Evolutionary conservation across 192 early-diverging fungal genomes (phyloP).

Genomic region (Coemansia sp.): DNA sequence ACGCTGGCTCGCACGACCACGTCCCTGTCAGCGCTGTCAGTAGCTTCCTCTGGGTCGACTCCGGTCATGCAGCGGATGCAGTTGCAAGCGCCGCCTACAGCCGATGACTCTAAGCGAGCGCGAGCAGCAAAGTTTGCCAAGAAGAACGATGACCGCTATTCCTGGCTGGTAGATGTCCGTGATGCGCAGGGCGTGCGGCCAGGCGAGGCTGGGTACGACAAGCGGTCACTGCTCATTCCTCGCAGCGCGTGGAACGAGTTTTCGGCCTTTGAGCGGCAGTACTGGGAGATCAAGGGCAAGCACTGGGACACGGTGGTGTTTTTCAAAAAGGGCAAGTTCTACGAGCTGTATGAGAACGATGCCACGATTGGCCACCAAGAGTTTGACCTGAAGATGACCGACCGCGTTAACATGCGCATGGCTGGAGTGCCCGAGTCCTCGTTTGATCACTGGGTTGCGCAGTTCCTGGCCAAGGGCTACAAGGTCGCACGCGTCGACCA

Average conservation of each 20-base stretch:
- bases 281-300: slow-evolving; percentile 96
- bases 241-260: slow-evolving; percentile 77
- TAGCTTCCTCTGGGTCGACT: slow-evolving; percentile 18
- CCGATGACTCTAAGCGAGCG: slow-evolving; percentile 47
- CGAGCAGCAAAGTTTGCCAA: slow-evolving; percentile 78
- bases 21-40: slow-evolving; percentile 23
- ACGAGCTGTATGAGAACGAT: slow-evolving; percentile 98
- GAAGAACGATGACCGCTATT: slow-evolving; percentile 80
- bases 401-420: slow-evolving; percentile 99
- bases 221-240: slow-evolving; percentile 87
- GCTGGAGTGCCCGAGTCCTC: slow-evolving; percentile 93
- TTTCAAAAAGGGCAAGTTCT: slow-evolving; percentile 99
- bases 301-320: slow-evolving; percentile 97
- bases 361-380: slow-evolving; percentile 94
- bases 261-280: slow-evolving; percentile 96
- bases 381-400: slow-evolving; percentile 96
- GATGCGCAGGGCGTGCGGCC: slow-evolving; percentile 72
- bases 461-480: slow-evolving; percentile 95
- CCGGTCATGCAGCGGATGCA: slow-evolving; percentile 23
- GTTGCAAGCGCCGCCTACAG: slow-evolving; percentile 20
- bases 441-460: slow-evolving; percentile 93
- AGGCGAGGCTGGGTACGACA: slow-evolving; percentile 84
- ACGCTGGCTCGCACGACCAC: slow-evolving; percentile 17
- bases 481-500: slow-evolving; percentile 98
- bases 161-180: slow-evolving; percentile 81